Base-by-base conservation (phyloP, 306 rosid genomes). In the Sicyos edulis region DNA sequence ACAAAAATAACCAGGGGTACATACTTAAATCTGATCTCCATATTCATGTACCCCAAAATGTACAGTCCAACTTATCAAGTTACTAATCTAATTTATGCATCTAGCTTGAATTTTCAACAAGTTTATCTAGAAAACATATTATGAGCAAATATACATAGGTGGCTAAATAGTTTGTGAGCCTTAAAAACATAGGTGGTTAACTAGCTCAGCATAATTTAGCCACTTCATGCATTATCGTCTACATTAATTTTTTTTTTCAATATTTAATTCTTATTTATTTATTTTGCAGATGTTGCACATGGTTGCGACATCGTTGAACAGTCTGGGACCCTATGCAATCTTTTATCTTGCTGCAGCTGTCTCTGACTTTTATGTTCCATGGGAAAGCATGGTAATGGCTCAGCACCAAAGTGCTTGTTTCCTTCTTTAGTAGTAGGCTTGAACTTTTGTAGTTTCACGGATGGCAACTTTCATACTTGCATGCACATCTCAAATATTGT, bases 291-390 rank as follows among this genome's bases (percentile, higher is more conserved):
- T 93, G 85, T 75, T 93, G 77, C 87, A 82, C 78, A 76, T 87
- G 59, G 76, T 86, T 78, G 88, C 88, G 8, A 54, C 61, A 34
- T 84, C 95, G 74, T 16, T 79, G 80, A 80, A 81, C 72, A 65
- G 81, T 69, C 67, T 86, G 21, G 92, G 96, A 40, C 78, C 84
- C 15, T 70, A 78, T 69, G 89, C 85, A 76, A 80, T 93, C 79
- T 87, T 89, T 86, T 93, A 89, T 85, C 97, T 93, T 75, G 97
- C 95, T 45, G 99, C 99, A 70, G 99, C 99, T 45, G 96, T 84
- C 68, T 88, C 99, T 22, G 97, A 91, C 82, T 93, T 64, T 77
- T 93, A 93, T 75, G 96, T 90, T 76, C 99, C 97, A 73, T 93
- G 96, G 99, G 77, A 82, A 78, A 92, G 89, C 83, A 93, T 93